Base-by-base conservation (phyloP, 352 stramenopile species). In the Elongisporangium prolatum region DNA sequence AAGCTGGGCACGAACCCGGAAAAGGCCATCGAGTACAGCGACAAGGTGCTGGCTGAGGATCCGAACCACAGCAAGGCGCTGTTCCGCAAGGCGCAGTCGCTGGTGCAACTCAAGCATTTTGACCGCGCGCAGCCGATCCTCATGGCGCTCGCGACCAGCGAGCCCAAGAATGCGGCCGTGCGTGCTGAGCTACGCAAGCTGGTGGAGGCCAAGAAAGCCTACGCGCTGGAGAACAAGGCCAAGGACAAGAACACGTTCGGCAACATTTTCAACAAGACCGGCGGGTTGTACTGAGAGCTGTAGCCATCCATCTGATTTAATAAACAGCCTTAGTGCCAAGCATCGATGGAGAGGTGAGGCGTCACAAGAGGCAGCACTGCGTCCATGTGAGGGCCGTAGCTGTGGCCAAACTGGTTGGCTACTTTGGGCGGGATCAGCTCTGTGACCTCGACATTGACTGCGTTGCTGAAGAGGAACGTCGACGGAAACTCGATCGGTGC, bases 51-150 rank as follows among this genome's bases (percentile, higher is more conserved):
- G 49, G 74, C 63, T n/a, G 60, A 86, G 18, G 72, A 92, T 34
- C 65, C 68, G 7, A 59, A 67, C 20, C 83, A 95, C 64, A 81
- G 72, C 63, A 95, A 95, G 65, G 85, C 83, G 22, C 75, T 74
- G 18, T 91, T 95, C 72, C 85, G 85, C 51, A 89, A 92, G 69
- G 84, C 80, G 38, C 83, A 93, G 65, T 81, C 81, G 51, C 69
- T 91, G 56, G 64, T 63, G 59, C 75, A 86, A 60, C 70, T 87
- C 25, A 57, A 65, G 61, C 64, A 85, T 50, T 88, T 77, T 52
- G 79, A 88, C 8, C 73, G 65, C 21, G 81, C 83, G 13, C 72
- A 80, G 25, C 55, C 64, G 50, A 59, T 95, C 21, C 75, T 95
- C 24, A 69, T 52, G 20, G 68, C 76, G 21, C 62, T 91, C 40